Evolutionary conservation across 345 rosid genomes (phyloP).

Genomic region (Acer campestre): DNA sequence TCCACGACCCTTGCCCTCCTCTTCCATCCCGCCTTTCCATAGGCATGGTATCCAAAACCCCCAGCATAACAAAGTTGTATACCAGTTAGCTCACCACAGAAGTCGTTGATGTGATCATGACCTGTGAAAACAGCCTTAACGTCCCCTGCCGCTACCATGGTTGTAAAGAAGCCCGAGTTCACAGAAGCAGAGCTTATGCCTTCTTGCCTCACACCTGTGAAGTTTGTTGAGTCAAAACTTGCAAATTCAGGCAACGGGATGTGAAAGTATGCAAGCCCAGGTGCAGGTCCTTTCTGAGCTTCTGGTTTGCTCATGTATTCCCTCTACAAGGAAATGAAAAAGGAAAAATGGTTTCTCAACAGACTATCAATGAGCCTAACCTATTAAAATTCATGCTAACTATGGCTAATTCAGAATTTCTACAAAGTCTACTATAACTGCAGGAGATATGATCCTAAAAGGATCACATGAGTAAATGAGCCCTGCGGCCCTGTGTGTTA

Average conservation of each 20-base stretch:
- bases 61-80: constrained; percentile 92
- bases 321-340: constrained; percentile 43
- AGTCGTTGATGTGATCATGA: constrained; percentile 90
- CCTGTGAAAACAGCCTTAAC: constrained; percentile 88
- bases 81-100: constrained; percentile 65
- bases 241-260: constrained; percentile 85
- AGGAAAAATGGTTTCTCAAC: neutral
- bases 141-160: constrained; percentile 77
- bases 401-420: neutral
- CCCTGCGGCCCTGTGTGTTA: neutral
- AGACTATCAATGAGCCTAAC: neutral
- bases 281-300: constrained; percentile 65
- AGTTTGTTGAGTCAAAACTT: constrained; percentile 54
- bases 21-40: constrained; percentile 89
- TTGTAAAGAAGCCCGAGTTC: constrained; percentile 89
- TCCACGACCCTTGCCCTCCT: constrained; percentile 81
- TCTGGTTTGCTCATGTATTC: constrained; percentile 56
- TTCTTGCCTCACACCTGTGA: constrained; percentile 78
- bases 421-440: neutral
- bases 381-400: neutral
- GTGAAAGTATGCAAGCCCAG: constrained; percentile 89
- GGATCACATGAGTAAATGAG: neutral
- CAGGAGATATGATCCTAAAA: neutral
- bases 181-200: constrained; percentile 62
- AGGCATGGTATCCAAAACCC: constrained; percentile 94